A percentile compares a stretch with the other conserved stretches of the same genome.
phyloP scores from a whole-genome alignment of 2,329 filamentous ascomycete species.

The Macrophomina phaseolina region DNA sequence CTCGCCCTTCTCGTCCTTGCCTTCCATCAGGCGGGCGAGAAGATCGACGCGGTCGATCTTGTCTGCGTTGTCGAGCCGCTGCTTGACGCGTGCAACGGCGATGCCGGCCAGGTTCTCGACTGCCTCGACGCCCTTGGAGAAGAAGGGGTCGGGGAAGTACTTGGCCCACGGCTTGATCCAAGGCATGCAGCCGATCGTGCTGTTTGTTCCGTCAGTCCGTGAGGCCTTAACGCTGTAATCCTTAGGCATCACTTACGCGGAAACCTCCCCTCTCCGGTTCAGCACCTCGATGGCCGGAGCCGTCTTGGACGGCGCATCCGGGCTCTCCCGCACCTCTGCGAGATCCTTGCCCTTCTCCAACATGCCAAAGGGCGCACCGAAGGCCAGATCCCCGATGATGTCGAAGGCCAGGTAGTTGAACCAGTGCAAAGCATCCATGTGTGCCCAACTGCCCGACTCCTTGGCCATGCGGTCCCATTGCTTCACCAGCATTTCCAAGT shows the following conservation, averaged over 20 bases:
- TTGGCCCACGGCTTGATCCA: slow-evolving; percentile 78
- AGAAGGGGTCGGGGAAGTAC: slow-evolving; percentile 83
- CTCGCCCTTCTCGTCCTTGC: slow-evolving; percentile 78
- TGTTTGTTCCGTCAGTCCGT: slow-evolving; percentile 29
- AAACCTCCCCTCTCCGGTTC: slow-evolving; percentile 87
- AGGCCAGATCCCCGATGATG: slow-evolving; percentile 69
- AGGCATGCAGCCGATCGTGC: slow-evolving; percentile 75
- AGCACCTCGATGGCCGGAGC: slow-evolving; percentile 85
- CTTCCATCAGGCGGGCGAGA: slow-evolving; percentile 82
- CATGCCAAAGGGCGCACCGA: slow-evolving; percentile 84
- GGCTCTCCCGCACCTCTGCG: slow-evolving; percentile 71
- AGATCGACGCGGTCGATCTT: slow-evolving; percentile 75
- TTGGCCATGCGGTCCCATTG: slow-evolving; percentile 72
- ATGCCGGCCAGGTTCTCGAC: slow-evolving; percentile 86
- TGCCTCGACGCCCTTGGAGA: slow-evolving; percentile 73
- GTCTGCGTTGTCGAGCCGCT: slow-evolving; percentile 70
- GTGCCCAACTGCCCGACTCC: slow-evolving; percentile 61
- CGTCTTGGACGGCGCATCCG: slow-evolving; percentile 67
- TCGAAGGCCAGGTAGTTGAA: slow-evolving; percentile 73
- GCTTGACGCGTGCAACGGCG: slow-evolving; percentile 79
- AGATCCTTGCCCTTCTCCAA: slow-evolving; percentile 75
- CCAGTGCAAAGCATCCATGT: slow-evolving; percentile 78
- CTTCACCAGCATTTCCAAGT: slow-evolving; percentile 73
- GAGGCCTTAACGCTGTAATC: neutral
- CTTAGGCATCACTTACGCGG: slow-evolving; percentile 53